Evolutionary conservation across 2,329 filamentous ascomycete species (phyloP), one percentile per base, ranked within the genome.

Genomic region (Arthrinium phaeospermum): DNA sequence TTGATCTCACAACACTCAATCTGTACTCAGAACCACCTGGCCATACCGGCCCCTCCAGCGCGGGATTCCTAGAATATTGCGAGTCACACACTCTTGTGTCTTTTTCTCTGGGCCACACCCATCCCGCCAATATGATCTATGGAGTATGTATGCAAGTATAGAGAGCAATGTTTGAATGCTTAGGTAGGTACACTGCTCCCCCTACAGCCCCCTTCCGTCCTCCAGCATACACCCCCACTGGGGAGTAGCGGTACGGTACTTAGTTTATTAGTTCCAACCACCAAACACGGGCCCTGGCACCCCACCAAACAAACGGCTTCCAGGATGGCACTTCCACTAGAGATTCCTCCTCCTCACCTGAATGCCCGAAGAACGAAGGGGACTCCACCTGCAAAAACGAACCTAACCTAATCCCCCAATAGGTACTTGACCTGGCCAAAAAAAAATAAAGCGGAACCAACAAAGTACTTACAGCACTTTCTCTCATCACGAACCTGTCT

Each of bases 301-400:
- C 72, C 69, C 70, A 74, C 69, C 51, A 67, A 41, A 72, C 72
- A 70, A 72, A 70, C 73, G 71, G 72, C 72, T 70, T 71, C 71
- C 47, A 45, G 73, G 72, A 71, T 74, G 75, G 75, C 76, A 75
- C 74, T 74, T 72, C 70, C 71, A 51, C 74, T 57, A 61, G 53
- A 64, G 57, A 64, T 41, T 24, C 57, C 57, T 64, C 57, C 57
- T 64, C 72, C 68, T 69, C 75, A 71, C 77, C 75, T 79, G 75
- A 79, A 75, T 79, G 78, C 77, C 74, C 74, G 73, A 74, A 74
- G 72, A 79, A 79, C 78, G 78, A 79, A 74, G 37, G 67, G 57
- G 44, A 45, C 8, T 71, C 72, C 72, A 64, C 57, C 19, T 41
- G 14, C 4, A 64, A 37, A 37, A 41, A 64, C 19, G 30, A 37